These are phyloP conservation scores for Pisolithus albus DNA, from an alignment of 768 basidiomycete genomes.

Conservation along the genomic window DNA sequence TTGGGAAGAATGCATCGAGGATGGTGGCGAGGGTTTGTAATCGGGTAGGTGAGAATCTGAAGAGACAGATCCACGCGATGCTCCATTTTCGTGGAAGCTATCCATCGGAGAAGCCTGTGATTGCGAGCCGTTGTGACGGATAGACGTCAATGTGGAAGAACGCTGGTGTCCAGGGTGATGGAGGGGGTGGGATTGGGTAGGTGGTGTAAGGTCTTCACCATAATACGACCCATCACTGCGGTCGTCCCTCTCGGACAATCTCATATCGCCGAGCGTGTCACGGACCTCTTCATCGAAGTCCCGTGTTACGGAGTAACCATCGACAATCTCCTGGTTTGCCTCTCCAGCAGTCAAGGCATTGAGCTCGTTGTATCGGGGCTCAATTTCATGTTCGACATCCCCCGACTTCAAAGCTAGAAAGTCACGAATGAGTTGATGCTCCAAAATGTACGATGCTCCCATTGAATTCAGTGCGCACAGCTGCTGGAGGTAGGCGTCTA, in stretches of 20 bases:
- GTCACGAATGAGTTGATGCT: constrained; percentile 69
- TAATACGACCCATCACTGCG: constrained; percentile 63
- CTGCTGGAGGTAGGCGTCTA: constrained; percentile 82
- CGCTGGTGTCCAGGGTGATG: constrained; percentile 38
- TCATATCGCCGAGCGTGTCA: constrained; percentile 42
- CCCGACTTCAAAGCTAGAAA: constrained; percentile 86
- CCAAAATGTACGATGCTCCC: constrained; percentile 73
- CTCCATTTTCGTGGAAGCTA: constrained; percentile 16
- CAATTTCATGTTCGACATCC: constrained; percentile 66
- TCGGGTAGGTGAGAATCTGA: constrained; percentile 26
- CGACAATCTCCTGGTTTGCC: constrained; percentile 31
- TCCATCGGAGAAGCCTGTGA: constrained; percentile 30
- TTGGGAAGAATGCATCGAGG: constrained; percentile 46
- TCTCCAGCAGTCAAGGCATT: constrained; percentile 41
- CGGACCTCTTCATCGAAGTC: constrained; percentile 40
- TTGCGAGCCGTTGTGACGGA: constrained; percentile 23
- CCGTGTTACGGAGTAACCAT: constrained; percentile 22
- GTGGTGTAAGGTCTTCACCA: constrained; percentile 39
- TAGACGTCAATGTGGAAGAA: constrained; percentile 43
- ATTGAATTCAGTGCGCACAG: constrained; percentile 64
- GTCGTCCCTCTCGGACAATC: constrained; percentile 41
- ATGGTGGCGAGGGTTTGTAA: constrained; percentile 34
- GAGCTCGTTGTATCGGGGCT: constrained; percentile 53
- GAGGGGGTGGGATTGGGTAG: constrained; percentile 31
- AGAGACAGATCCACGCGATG: constrained; percentile 25